Evolutionary conservation across 306 rosid genomes (phyloP).

Genomic region (Malus fusca): DNA sequence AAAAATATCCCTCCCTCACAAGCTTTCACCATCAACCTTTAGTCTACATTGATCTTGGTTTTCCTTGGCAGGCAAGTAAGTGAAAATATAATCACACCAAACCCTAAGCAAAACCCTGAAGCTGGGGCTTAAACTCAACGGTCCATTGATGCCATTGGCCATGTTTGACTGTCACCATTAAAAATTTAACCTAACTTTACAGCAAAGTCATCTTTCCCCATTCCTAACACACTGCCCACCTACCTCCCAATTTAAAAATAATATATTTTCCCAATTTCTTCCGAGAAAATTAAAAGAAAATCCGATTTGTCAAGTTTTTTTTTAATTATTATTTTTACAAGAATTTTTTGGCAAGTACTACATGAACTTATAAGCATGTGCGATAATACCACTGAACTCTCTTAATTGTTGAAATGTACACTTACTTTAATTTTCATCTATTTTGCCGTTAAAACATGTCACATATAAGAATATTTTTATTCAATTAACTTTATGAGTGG

Average conservation of each 20-base stretch:
- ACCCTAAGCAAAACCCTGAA: background rate
- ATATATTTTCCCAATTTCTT: background rate
- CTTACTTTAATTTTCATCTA: no score
- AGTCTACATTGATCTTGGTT: background rate
- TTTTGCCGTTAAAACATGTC: no score
- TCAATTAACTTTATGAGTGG: no score
- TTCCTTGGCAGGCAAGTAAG: constrained; percentile 17
- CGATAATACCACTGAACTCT: no score
- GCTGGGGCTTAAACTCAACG: background rate
- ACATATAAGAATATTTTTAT: no score
- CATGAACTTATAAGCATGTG: no score
- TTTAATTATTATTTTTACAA: background rate
- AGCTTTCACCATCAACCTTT: background rate
- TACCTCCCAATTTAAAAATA: background rate
- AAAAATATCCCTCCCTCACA: background rate
- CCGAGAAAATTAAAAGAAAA: background rate
- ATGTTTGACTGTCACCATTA: background rate
- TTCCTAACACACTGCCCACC: background rate
- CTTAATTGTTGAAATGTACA: no score
- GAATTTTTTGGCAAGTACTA: no score
- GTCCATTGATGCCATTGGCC: background rate
- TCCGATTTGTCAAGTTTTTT: background rate
- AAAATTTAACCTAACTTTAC: background rate
- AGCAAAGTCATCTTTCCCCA: background rate
- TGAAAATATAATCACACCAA: background rate